Evolutionary conservation across 2,329 filamentous ascomycete species (phyloP).

Genomic region (Calcarisporium arbuscula): DNA sequence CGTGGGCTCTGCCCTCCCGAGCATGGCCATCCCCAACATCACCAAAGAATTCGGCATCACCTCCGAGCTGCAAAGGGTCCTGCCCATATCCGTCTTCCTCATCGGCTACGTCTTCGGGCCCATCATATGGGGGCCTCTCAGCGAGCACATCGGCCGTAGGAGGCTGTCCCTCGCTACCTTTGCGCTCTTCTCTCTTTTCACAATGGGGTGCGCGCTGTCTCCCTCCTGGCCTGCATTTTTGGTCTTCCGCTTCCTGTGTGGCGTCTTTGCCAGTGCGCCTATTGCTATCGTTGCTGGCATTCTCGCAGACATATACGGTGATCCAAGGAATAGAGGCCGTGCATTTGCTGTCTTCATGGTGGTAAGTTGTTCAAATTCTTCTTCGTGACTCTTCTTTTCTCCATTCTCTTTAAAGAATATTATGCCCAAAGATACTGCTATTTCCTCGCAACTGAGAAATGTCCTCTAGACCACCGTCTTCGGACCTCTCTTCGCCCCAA

Average conservation of each 20-base stretch:
- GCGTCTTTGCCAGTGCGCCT: conserved; percentile 49
- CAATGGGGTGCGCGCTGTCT: conserved; percentile 49
- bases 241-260: conserved; percentile 48
- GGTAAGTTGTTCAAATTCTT: conserved; percentile 23
- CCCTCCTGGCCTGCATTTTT: conserved; percentile 47
- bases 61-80: conserved; percentile 35
- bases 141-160: conserved; percentile 57
- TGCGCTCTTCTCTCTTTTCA: conserved; percentile 41
- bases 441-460: too few relatives aligned
- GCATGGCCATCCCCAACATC: conserved; percentile 55
- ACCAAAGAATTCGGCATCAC: conserved; percentile 49
- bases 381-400: background rate
- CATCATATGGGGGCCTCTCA: conserved; percentile 58
- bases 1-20: conserved; percentile 58
- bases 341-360: conserved; percentile 61
- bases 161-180: conserved; percentile 40
- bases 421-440: too few relatives aligned
- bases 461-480: conserved; percentile 54
- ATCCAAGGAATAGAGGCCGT: conserved; percentile 44
- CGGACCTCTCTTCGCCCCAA: conserved; percentile 60
- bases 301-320: conserved; percentile 59
- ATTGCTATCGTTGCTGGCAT: conserved; percentile 58
- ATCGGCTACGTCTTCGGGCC: conserved; percentile 58
- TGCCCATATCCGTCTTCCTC: conserved; percentile 59
- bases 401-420: too few relatives aligned